These are phyloP conservation scores for Phytopythium helicoides DNA, from an alignment of 352 stramenopile species.

Conservation along the genomic window DNA sequence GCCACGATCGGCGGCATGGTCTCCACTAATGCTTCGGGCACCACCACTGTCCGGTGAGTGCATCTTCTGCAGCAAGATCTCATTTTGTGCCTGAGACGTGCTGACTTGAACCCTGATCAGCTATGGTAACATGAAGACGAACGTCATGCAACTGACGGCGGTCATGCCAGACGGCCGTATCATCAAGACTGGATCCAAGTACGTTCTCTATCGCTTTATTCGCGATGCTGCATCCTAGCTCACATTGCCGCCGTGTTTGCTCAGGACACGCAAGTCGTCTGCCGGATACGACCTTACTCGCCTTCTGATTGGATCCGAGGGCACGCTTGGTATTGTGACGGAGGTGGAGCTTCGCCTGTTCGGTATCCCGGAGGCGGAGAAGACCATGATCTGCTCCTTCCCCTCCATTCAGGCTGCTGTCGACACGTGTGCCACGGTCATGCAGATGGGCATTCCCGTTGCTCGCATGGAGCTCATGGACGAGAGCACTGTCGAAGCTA, in stretches of 20 bases:
- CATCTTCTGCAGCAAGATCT: no score
- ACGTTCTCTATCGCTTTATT: slow-evolving; percentile 1
- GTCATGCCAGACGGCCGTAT: slow-evolving; percentile 90
- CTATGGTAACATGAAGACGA: slow-evolving; percentile 97
- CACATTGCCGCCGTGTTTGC: no score
- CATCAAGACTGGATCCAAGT: slow-evolving; percentile 86
- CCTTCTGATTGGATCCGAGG: slow-evolving; percentile 95
- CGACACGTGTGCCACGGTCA: slow-evolving; percentile 78
- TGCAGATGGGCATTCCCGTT: slow-evolving; percentile 88
- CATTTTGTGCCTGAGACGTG: no score
- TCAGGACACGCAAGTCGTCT: slow-evolving; percentile 92
- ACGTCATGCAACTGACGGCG: slow-evolving; percentile 91
- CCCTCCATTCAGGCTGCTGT: slow-evolving; percentile 84
- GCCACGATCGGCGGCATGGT: slow-evolving; percentile 95
- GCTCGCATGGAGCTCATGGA: slow-evolving; percentile 89
- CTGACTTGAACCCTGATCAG: slow-evolving; percentile 12
- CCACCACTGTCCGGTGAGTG: slow-evolving; percentile 50
- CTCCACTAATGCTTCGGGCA: slow-evolving; percentile 84
- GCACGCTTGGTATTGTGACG: slow-evolving; percentile 95
- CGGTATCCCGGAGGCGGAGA: slow-evolving; percentile 87
- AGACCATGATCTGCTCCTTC: slow-evolving; percentile 94
- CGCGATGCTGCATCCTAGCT: no score
- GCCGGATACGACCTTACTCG: slow-evolving; percentile 95
- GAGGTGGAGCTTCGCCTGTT: slow-evolving; percentile 93
- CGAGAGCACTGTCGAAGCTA: slow-evolving; percentile 69